Evolutionary conservation across 768 basidiomycete species (phyloP).

Genomic region (Zangia roseola): DNA sequence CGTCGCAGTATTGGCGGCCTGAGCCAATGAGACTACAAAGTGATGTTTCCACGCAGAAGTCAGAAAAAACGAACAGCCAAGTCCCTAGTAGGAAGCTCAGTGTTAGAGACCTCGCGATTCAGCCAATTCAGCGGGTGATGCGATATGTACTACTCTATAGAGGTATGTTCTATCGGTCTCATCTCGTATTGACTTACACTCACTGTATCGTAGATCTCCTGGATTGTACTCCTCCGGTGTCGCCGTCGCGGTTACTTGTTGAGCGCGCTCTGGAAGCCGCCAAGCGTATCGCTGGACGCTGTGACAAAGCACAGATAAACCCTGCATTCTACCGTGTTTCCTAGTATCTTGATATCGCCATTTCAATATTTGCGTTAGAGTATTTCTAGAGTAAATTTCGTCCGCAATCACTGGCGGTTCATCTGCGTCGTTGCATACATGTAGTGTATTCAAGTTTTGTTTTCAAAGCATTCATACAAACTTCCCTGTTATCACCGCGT

Average conservation of each 20-base stretch:
- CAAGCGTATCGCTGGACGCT: slow-evolving; percentile 55
- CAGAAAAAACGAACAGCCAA: neutral
- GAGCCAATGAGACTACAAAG: slow-evolving; percentile 5
- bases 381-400: neutral
- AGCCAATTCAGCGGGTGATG: slow-evolving; percentile 62
- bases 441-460: neutral
- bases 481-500: slow-evolving; percentile 31
- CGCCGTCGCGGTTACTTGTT: slow-evolving; percentile 50
- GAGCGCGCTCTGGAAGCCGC: slow-evolving; percentile 59
- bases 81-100: slow-evolving; percentile 22
- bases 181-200: neutral
- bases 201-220: slow-evolving; percentile 44
- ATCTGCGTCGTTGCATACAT: neutral
- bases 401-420: neutral
- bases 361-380: neutral
- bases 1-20: neutral
- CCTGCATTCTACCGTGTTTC: slow-evolving; percentile 38
- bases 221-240: slow-evolving; percentile 46
- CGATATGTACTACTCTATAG: slow-evolving; percentile 60
- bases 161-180: slow-evolving; percentile 38
- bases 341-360: slow-evolving; percentile 11
- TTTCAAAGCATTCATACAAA: slow-evolving; percentile 11
- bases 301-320: slow-evolving; percentile 60
- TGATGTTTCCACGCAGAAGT: neutral
- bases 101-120: slow-evolving; percentile 60